A percentile compares a stretch with the other conserved stretches of the same genome.
Evolutionary conservation across 805 yeast species (phyloP).

Genomic region (Scheffersomyces amazonensis): DNA sequence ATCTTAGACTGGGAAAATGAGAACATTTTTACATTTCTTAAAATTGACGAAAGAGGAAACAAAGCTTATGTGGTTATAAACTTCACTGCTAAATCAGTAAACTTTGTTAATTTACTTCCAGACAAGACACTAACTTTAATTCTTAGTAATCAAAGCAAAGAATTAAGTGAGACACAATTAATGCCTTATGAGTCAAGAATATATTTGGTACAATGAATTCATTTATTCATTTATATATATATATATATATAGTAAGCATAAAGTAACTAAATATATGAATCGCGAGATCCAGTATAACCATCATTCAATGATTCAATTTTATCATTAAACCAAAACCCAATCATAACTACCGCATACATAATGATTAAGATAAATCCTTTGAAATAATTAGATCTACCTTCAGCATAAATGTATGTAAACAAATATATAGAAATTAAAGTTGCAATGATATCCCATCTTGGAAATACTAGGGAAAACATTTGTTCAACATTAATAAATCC

Average conservation of each 20-base stretch:
- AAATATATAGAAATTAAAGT: slow-evolving; percentile 80
- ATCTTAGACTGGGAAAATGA: slow-evolving; percentile 42
- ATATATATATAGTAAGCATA: not conserved
- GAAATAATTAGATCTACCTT: slow-evolving; percentile 94
- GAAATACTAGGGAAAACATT: slow-evolving; percentile 83
- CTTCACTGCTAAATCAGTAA: slow-evolving; percentile 33
- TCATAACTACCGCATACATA: slow-evolving; percentile 67
- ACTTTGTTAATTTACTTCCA: slow-evolving; percentile 20
- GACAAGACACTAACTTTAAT: slow-evolving; percentile 1
- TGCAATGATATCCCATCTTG: slow-evolving; percentile 92
- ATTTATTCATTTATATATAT: not conserved
- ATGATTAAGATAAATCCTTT: slow-evolving; percentile 88
- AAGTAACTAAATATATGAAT: slow-evolving; percentile 1
- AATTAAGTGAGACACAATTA: slow-evolving; percentile 19
- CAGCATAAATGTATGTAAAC: slow-evolving; percentile 92
- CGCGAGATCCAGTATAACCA: slow-evolving; percentile 15
- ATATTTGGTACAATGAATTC: slow-evolving; percentile 12
- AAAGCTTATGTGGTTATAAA: slow-evolving; percentile 40
- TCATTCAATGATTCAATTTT: slow-evolving; percentile 31
- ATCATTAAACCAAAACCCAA: slow-evolving; percentile 75
- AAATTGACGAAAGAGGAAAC: slow-evolving; percentile 25
- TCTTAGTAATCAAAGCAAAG: slow-evolving; percentile 22
- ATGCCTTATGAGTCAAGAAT: slow-evolving; percentile 47
- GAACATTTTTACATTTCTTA: slow-evolving; percentile 40
- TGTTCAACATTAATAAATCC: slow-evolving; percentile 38